Conservation (phyloP, 2,329 filamentous ascomycete genomes). For the Zymoseptoria ardabiliae region DNA sequence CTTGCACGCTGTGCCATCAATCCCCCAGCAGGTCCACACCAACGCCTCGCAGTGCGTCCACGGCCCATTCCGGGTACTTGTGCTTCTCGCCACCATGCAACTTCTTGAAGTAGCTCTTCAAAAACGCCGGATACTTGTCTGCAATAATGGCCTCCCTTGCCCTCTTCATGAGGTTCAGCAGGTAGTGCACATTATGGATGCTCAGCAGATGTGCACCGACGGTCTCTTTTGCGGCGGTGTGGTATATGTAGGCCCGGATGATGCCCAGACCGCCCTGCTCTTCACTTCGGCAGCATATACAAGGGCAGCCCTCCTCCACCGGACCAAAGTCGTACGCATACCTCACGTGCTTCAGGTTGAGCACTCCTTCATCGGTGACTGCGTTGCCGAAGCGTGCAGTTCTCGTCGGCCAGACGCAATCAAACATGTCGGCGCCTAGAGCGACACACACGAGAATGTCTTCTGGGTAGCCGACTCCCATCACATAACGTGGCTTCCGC, state of each 20-base stretch:
- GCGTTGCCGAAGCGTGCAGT: conserved; percentile 96
- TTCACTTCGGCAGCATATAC: conserved; percentile 63
- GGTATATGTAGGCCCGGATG: conserved; percentile 82
- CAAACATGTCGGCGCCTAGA: conserved; percentile 97
- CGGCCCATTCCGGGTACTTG: conserved; percentile 75
- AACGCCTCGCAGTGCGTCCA: conserved; percentile 70
- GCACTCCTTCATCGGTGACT: conserved; percentile 69
- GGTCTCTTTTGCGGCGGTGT: conserved; percentile 90
- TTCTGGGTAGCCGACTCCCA: conserved; percentile 96
- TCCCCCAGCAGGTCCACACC: conserved; percentile 61
- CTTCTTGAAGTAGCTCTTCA: conserved; percentile 69
- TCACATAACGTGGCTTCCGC: conserved; percentile 94
- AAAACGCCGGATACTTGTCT: conserved; percentile 62
- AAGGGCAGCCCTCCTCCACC: conserved; percentile 75
- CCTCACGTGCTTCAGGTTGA: conserved; percentile 72
- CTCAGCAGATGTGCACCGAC: conserved; percentile 79
- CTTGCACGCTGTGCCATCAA: background rate
- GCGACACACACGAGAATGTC: conserved; percentile 90
- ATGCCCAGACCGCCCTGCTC: conserved; percentile 66
- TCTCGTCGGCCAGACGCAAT: conserved; percentile 96
- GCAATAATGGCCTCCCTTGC: conserved; percentile 54
- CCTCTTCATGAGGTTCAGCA: conserved; percentile 73
- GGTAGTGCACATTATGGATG: conserved; percentile 93
- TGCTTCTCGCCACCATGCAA: conserved; percentile 58
- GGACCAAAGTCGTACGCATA: conserved; percentile 76